Evolutionary conservation across 2,329 filamentous ascomycete species (phyloP).

Genomic region (Colletotrichum kahawae): DNA sequence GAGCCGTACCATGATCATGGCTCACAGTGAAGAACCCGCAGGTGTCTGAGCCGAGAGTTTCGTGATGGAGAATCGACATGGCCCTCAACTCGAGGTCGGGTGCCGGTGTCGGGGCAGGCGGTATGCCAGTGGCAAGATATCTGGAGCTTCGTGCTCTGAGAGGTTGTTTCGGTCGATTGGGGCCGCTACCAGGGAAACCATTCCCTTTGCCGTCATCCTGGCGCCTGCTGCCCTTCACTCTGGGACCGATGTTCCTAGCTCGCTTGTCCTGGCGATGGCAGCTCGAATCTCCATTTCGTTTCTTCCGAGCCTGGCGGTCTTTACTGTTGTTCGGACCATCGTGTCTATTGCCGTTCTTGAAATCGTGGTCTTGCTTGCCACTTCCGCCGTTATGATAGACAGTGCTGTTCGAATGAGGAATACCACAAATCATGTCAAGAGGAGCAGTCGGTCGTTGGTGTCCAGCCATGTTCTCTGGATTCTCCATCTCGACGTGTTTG

Average conservation of each 20-base stretch:
- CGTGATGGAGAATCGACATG: not conserved
- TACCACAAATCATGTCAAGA: not conserved
- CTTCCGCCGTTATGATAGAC: not conserved
- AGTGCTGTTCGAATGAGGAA: not conserved
- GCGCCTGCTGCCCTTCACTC: not conserved
- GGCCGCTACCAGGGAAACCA: not conserved
- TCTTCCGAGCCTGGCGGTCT: not conserved
- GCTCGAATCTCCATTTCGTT: fast-evolving
- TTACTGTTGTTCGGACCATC: not conserved
- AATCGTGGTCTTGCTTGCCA: not conserved
- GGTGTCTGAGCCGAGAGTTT: slow-evolving; percentile 65
- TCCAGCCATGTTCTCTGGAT: not conserved
- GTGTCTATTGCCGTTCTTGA: not conserved
- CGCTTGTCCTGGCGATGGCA: not conserved
- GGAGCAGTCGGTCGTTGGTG: not conserved
- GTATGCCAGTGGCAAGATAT: not conserved
- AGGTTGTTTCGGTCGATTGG: not conserved
- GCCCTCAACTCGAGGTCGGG: not conserved
- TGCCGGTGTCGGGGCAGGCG: not conserved
- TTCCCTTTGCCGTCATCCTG: not conserved
- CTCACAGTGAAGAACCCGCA: slow-evolving; percentile 5
- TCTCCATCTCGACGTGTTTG: not conserved
- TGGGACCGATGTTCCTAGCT: not conserved
- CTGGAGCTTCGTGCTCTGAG: not conserved
- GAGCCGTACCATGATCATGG: not conserved